A percentile compares a stretch with the other conserved stretches of the same genome.
phyloP scores from a whole-genome alignment of 257 asterid genomes.

The Nicotiana tomentosiformis region DNA sequence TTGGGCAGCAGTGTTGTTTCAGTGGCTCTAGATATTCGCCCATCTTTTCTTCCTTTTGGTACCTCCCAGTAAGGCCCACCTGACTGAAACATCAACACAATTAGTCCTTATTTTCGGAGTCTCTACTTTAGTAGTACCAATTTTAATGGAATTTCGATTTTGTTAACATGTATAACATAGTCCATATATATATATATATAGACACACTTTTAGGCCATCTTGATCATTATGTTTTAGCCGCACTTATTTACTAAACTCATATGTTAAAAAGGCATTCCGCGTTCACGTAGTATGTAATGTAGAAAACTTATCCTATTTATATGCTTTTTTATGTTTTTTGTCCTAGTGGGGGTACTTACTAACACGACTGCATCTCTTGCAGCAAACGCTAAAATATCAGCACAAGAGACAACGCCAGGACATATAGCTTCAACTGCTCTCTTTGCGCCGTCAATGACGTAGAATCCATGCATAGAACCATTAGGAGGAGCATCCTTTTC shows the following conservation, averaged over 20 bases:
- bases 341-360: constrained; percentile 22
- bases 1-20: constrained; percentile 59
- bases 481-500: constrained; percentile 67
- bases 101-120: neutral
- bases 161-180: neutral
- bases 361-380: constrained; percentile 75
- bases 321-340: neutral
- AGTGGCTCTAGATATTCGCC: constrained; percentile 57
- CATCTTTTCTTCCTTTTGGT: constrained; percentile 79
- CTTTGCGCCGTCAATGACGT: constrained; percentile 56
- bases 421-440: constrained; percentile 56
- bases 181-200: neutral
- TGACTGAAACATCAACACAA: constrained; percentile 23
- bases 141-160: neutral
- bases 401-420: constrained; percentile 66
- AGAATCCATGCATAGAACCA: constrained; percentile 60
- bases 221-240: neutral
- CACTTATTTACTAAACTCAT: neutral
- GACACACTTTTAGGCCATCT: neutral
- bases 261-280: no score
- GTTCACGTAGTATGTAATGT: no score
- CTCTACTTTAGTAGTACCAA: neutral
- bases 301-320: no score
- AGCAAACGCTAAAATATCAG: constrained; percentile 73
- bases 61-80: constrained; percentile 83